Evolutionary conservation across 495 filamentous ascomycete genomes (phyloP), one percentile per base, ranked within the genome.

Genomic region (Cercophora samala): DNA sequence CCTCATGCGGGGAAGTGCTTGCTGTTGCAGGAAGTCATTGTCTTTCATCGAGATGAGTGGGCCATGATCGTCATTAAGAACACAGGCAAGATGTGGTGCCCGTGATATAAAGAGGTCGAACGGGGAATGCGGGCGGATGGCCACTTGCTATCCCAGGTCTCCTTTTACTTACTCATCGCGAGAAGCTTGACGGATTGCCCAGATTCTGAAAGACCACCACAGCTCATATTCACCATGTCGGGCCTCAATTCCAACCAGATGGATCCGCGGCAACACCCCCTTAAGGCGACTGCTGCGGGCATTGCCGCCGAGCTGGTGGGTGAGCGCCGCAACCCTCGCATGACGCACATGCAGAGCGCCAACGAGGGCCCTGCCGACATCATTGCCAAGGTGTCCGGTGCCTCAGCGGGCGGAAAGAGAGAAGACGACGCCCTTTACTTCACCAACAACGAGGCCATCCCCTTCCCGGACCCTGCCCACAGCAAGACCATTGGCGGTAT

Each of bases 361-460:
- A 86, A 87, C 62, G 81, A 85, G 51, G 84, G 86, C 3, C 84
- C 86, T 2, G 83, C 82, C 26, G 81, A 85, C 66, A 83, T 85
- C 61, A 81, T 81, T 9, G 82, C 83, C 5, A 84, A 86, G 72
- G 74, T 87, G 17, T 79, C 85, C 4, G 85, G 85, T 13, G 74
- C 77, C 15, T 73, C 77, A 11, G 42, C 72, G 1, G 79, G 77
- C 21, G 84, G 83, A 17, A 85, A 80, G 52, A 73, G 80, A 1
- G 76, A 73, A 21, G 86, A 87, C 62, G 81, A 87, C 68, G 79
- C 71, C 4, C 73, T 79, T 0, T 87, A 87, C 74, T 86, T 85
- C 67, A 88, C 85, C 58, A 87, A 85, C 72, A 87, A 87, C 60
- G 85, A 88, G 68, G 85, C 80, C 55, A 82, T 82, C 64, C 86